Base-by-base conservation (phyloP, 805 yeast genomes). In the Jamesozyma hellenica region DNA sequence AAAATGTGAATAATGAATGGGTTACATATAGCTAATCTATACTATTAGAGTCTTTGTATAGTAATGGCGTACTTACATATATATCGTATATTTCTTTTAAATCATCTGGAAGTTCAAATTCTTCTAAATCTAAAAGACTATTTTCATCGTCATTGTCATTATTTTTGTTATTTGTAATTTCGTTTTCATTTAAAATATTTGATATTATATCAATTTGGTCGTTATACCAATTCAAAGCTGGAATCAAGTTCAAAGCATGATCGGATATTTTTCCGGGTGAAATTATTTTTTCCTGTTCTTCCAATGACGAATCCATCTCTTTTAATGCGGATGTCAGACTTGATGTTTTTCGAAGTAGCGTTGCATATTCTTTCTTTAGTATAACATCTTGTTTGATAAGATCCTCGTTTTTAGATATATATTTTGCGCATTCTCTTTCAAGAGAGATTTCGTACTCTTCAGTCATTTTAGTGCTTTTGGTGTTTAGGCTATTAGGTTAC, bases 331-430 rank as follows among this genome's bases (percentile, higher is more conserved):
- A 28, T 12, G 43, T 39, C 5, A 58, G 34, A 44, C 61, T 55
- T 4, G 56, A 51, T 12, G 52, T 41, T 40, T 60, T 60, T 30
- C 64, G 48, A 27, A 57, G 43, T 26, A 60, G 35, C 1, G 61
- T 56, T 2, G 61, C 57, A 28, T 58, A 57, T 32, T 56, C 63
- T 32, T 53, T 55, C 40, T 44, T 50, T 28, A 60, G 42, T 17
- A 57, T 50, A 4, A 44, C 36, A 23, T 56, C 56, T 33, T 60
- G 64, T 42, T 56, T 58, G 1, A 42, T 27, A 35, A 58, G 41
- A 38, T 60, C 63, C 23, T 60, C 64, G 28, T 54, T 50, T 35
- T 59, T 49, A 9, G 58, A 49, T 10, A 45, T 19, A 11, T 50
- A 17, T 31, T 45, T 49, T 2, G 35, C 29, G 9, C 32, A 40